Evolutionary conservation across 202 grass and related monocot species (phyloP).

Genomic region (Cymbopogon flexuosus): DNA sequence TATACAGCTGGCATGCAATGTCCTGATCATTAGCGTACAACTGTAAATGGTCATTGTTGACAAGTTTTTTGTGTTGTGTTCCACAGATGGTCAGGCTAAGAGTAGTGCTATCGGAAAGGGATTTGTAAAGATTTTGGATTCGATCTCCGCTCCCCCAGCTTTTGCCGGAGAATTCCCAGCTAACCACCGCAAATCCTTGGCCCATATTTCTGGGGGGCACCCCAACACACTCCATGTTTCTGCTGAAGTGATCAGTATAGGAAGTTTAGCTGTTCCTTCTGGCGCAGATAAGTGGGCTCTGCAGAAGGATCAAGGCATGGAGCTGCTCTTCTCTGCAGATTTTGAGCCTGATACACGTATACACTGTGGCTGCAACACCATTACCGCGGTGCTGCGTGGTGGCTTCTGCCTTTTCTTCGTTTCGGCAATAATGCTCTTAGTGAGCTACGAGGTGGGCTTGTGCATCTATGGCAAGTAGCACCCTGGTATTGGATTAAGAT

Average conservation of each 20-base stretch:
- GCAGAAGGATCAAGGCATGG: conserved; percentile 49
- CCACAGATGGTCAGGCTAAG: conserved; percentile 45
- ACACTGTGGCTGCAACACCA: conserved; percentile 34
- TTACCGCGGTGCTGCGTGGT: conserved; percentile 56
- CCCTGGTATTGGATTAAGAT: conserved; percentile 27
- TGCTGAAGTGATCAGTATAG: conserved; percentile 58
- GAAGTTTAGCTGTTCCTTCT: conserved; percentile 38
- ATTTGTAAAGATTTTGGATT: conserved; percentile 66
- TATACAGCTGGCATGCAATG: conserved; percentile 10
- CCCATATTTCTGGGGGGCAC: conserved; percentile 33
- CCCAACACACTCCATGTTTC: conserved; percentile 55
- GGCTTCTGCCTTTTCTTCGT: conserved; percentile 82
- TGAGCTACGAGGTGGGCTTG: conserved; percentile 68
- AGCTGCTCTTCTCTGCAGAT: conserved; percentile 38
- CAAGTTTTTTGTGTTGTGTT: conserved; percentile 23
- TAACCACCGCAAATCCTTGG: conserved; percentile 42
- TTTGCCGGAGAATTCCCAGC: conserved; percentile 64
- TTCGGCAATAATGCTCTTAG: conserved; percentile 65
- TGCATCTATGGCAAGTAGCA: conserved; percentile 78
- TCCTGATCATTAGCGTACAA: conserved; percentile 15
- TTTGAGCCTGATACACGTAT: conserved; percentile 46
- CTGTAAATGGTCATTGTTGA: conserved; percentile 38
- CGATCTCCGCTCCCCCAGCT: conserved; percentile 67
- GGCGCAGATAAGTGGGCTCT: conserved; percentile 38
- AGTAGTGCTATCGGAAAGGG: conserved; percentile 37